Conservation (phyloP, 1,284 basidiomycete species). For the Vanrija humicola region DNA sequence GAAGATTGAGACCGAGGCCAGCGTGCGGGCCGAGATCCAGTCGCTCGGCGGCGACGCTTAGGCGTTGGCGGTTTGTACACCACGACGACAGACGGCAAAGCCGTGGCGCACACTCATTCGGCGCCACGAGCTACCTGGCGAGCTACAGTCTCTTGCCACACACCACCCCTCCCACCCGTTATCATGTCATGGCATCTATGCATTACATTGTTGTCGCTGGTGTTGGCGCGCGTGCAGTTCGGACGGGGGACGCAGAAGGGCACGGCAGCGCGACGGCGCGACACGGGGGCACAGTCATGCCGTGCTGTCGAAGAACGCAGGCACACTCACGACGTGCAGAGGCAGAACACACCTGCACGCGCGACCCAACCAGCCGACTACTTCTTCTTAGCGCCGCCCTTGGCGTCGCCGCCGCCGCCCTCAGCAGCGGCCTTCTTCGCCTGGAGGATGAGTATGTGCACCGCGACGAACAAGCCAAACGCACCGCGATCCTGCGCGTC, state of each 20-base stretch:
- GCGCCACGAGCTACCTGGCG: neutral
- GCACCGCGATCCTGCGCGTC: constrained; percentile 14
- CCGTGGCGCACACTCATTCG: too few relatives aligned
- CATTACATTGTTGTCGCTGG: constrained; percentile 20
- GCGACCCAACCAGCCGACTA: neutral
- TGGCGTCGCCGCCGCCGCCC: constrained; percentile 4
- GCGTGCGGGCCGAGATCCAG: constrained; percentile 74
- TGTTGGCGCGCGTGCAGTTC: neutral
- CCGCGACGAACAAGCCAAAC: neutral
- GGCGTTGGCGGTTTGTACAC: neutral
- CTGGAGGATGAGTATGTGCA: neutral
- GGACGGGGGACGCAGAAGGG: neutral
- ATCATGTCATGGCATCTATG: constrained; percentile 13
- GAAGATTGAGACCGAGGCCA: constrained; percentile 86
- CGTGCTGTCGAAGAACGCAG: too few relatives aligned
- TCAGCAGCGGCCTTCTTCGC: constrained; percentile 17
- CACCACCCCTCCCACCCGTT: too few relatives aligned
- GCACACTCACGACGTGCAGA: too few relatives aligned
- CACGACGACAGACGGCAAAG: neutral
- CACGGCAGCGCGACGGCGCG: neutral
- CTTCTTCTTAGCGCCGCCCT: constrained; percentile 13
- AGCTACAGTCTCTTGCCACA: neutral
- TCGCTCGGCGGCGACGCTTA: constrained; percentile 47
- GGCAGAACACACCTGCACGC: neutral
- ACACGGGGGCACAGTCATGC: too few relatives aligned